These are phyloP conservation scores for Exophiala calicioides DNA, from an alignment of 2,329 filamentous ascomycete genomes.

Conservation along the genomic window DNA sequence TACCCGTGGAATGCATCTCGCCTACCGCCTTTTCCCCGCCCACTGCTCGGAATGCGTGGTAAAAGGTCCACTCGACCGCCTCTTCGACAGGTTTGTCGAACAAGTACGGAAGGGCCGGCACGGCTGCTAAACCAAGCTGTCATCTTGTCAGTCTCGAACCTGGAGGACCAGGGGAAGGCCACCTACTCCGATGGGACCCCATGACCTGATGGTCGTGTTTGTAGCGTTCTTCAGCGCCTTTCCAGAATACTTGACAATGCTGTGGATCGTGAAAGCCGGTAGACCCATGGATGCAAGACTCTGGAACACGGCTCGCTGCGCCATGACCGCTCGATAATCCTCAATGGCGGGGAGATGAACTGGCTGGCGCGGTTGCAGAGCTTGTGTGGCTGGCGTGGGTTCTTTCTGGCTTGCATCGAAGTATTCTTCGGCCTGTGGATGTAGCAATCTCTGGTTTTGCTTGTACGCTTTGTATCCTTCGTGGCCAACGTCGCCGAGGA, in stretches of 20 bases:
- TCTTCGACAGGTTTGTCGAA: slow-evolving; percentile 81
- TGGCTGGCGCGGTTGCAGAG: slow-evolving; percentile 34
- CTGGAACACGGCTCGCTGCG: slow-evolving; percentile 87
- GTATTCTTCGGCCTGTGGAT: slow-evolving; percentile 61
- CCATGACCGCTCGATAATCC: slow-evolving; percentile 89
- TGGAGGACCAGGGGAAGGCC: not conserved
- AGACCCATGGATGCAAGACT: slow-evolving; percentile 88
- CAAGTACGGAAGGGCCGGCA: slow-evolving; percentile 36
- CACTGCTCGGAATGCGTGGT: slow-evolving; percentile 73
- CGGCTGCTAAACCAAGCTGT: slow-evolving; percentile 59
- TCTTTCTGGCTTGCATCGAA: slow-evolving; percentile 15
- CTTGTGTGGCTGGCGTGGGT: slow-evolving; percentile 61
- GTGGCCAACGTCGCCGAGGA: slow-evolving; percentile 84
- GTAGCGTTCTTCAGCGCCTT: slow-evolving; percentile 79
- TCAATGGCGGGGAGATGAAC: slow-evolving; percentile 70
- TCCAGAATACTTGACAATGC: slow-evolving; percentile 86
- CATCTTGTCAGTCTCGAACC: slow-evolving; percentile 21
- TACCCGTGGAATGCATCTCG: slow-evolving; percentile 26
- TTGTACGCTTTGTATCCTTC: slow-evolving; percentile 96
- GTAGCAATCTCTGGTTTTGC: slow-evolving; percentile 74
- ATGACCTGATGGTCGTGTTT: slow-evolving; percentile 74
- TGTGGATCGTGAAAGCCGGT: slow-evolving; percentile 91
- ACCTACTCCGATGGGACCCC: slow-evolving; percentile 86
- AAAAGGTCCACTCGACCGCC: slow-evolving; percentile 86
- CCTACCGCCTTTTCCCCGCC: slow-evolving; percentile 64